A percentile compares a stretch with the other conserved stretches of the same genome.
Conservation (phyloP, 2,329 filamentous ascomycete genomes). For the Aspergillus bombycis region DNA sequence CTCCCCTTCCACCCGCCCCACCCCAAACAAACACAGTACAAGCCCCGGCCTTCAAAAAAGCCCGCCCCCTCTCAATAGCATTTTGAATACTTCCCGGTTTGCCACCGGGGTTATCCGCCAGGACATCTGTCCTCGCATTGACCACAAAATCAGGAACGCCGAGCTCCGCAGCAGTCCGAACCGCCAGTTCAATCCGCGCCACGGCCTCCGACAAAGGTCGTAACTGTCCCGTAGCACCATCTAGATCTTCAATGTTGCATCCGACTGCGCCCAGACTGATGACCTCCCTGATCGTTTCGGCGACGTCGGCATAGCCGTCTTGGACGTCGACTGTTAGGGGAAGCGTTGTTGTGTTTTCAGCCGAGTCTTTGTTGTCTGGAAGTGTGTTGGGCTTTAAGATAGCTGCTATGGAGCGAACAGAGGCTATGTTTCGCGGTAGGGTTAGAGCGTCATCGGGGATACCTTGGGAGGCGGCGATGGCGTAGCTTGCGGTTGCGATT, state of each 20-base stretch:
- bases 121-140: slow-evolving; percentile 61
- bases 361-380: neutral
- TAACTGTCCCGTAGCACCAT: slow-evolving; percentile 39
- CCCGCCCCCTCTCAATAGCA: slow-evolving; percentile 57
- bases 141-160: slow-evolving; percentile 60
- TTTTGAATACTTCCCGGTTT: slow-evolving; percentile 45
- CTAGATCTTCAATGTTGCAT: slow-evolving; percentile 62
- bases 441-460: slow-evolving; percentile 54
- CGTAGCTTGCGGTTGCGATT: slow-evolving; percentile 57
- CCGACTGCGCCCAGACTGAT: slow-evolving; percentile 59
- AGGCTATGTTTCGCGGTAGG: slow-evolving; percentile 55
- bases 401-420: slow-evolving; percentile 50
- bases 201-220: slow-evolving; percentile 53
- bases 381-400: slow-evolving; percentile 47
- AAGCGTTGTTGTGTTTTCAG: slow-evolving; percentile 6
- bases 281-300: slow-evolving; percentile 44
- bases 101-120: slow-evolving; percentile 32
- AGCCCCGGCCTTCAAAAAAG: slow-evolving; percentile 62
- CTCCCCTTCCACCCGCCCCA: slow-evolving; percentile 45
- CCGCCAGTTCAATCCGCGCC: slow-evolving; percentile 45
- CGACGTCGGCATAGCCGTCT: slow-evolving; percentile 59
- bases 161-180: slow-evolving; percentile 40
- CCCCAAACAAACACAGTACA: slow-evolving; percentile 66
- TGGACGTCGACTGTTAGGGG: slow-evolving; percentile 61
- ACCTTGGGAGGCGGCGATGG: slow-evolving; percentile 52